Percentiles rank a stretch among this genome's conserved stretches.
These are phyloP conservation scores for Triadica sebifera DNA, from an alignment of 345 rosid genomes.

Conservation along the genomic window DNA sequence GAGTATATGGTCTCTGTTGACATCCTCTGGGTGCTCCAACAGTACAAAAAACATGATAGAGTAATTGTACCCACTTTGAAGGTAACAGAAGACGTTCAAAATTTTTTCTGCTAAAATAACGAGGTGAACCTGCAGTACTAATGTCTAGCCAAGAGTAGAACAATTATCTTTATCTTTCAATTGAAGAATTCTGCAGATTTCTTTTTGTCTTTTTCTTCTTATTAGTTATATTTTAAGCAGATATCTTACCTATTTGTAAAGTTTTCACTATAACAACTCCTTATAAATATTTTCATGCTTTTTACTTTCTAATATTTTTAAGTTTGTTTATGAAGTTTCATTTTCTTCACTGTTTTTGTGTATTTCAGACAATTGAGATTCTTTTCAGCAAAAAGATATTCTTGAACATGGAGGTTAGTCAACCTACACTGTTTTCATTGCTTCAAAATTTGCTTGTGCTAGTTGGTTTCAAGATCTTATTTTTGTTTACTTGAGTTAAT, in stretches of 20 bases:
- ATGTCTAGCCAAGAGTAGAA: not conserved
- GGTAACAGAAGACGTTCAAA: conserved; percentile 40
- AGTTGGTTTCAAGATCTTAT: not conserved
- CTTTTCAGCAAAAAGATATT: conserved; percentile 66
- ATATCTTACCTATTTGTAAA: not conserved
- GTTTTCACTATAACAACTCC: not conserved
- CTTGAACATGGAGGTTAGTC: conserved; percentile 73
- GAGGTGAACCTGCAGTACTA: not conserved
- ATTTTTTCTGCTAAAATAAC: not conserved
- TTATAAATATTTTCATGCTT: not conserved
- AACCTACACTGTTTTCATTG: not conserved
- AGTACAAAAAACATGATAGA: conserved; percentile 72
- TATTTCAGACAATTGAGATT: conserved; percentile 69
- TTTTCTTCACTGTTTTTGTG: conserved; percentile 6
- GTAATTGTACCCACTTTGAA: conserved; percentile 78
- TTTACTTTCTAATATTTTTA: not conserved
- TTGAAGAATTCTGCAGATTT: not conserved
- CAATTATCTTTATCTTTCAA: not conserved
- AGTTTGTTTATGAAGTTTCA: not conserved
- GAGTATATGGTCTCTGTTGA: conserved; percentile 52
- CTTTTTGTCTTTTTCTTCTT: not conserved
- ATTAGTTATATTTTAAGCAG: not conserved
- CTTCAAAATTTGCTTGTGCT: not conserved
- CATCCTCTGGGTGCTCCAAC: conserved; percentile 75
- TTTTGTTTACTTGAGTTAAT: not conserved